Base-by-base conservation (phyloP, 768 basidiomycete species). In the Auricularia cornea region DNA sequence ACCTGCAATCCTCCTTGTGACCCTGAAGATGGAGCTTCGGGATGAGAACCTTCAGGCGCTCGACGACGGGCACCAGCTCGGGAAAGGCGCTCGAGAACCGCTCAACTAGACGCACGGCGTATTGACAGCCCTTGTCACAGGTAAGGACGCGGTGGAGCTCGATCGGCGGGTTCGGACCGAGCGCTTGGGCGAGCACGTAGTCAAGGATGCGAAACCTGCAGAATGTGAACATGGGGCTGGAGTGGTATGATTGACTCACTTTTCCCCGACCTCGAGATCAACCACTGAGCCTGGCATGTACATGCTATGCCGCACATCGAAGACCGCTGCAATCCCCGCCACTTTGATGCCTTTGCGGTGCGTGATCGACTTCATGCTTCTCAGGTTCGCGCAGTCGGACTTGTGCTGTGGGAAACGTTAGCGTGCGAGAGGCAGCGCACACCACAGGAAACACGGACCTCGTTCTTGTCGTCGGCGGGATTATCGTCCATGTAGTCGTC, bases 361-460 rank as follows among this genome's bases (percentile, higher is more conserved):
- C 33, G 65, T 68, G 51, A 63, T 66, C 59, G 72, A 67, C 48
- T 72, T 70, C 44, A 67, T 67, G 52, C 68, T 68, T 6, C 66
- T 68, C 10, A 72, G 62, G 52, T 69, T 63, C 12, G 66, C 64
- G 62, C 72, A 71, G 8, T 60, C 70, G 18, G 65, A 66, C 56
- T 68, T 71, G 18, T 23, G 14, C 44, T 48, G 4, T 4, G 12
- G 6, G 14, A 35, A 35, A 35, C 14, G 4, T 48, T 16, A 48
- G 44, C 44, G 4, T 35, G 4, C 3, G 3, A 16, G 4, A 3
- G 44, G 3, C 14, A 12, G 12, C 12, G 18, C n/a, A n/a, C n/a
- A 18, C 18, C 5, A 11, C 6, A 35, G 6, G 6, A 14, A 4
- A 8, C 3, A 23, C 44, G 4, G 6, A 23, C 44, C 44, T 48